These are phyloP conservation scores for Dacryopinax primogenitus DNA, from an alignment of 768 basidiomycete genomes.

Conservation along the genomic window DNA sequence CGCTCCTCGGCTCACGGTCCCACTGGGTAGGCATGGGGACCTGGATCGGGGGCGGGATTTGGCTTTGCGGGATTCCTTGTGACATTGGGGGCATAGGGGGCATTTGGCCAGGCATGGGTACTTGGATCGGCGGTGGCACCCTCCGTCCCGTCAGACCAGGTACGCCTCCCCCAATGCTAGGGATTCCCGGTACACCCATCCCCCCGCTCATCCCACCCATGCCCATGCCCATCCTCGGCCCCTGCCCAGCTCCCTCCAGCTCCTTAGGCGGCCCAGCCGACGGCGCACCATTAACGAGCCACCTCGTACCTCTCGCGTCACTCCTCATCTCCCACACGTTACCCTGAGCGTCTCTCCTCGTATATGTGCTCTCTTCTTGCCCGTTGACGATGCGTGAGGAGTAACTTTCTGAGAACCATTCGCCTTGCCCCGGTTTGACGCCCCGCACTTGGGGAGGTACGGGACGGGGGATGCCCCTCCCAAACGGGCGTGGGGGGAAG, in stretches of 20 bases:
- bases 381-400: neutral
- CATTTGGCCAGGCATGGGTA: too few relatives aligned
- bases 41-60: too few relatives aligned
- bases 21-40: too few relatives aligned
- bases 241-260: neutral
- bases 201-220: neutral
- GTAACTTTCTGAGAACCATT: neutral
- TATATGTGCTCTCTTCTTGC: neutral
- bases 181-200: too few relatives aligned
- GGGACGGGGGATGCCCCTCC: neutral
- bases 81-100: too few relatives aligned
- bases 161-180: too few relatives aligned
- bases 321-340: slow-evolving; percentile 1
- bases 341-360: neutral
- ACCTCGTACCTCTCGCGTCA: neutral
- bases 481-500: neutral
- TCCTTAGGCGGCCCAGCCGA: neutral
- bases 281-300: neutral
- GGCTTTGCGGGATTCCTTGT: too few relatives aligned
- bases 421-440: neutral
- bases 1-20: too few relatives aligned
- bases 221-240: neutral
- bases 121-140: too few relatives aligned
- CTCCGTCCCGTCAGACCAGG: too few relatives aligned
- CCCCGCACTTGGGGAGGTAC: neutral